phyloP scores from a whole-genome alignment of 1,284 basidiomycete genomes.

The Ganoderma lingzhi region DNA sequence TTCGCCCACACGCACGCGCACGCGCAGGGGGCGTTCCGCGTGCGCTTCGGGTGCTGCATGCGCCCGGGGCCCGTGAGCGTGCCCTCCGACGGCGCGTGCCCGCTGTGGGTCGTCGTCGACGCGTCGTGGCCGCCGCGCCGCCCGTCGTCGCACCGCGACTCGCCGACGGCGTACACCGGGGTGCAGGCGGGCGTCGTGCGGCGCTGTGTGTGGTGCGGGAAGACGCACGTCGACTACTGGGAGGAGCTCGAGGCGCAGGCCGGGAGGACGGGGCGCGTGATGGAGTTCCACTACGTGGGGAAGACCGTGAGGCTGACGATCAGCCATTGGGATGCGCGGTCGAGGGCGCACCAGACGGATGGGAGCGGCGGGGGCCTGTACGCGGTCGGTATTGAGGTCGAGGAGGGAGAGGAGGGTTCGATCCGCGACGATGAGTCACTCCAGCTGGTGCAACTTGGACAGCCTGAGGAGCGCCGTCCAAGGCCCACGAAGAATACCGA shows the following conservation, averaged over 20 bases:
- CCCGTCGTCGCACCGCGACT: neutral
- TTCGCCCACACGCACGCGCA: neutral
- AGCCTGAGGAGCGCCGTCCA: neutral
- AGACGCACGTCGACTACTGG: conserved; percentile 20
- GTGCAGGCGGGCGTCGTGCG: conserved; percentile 5
- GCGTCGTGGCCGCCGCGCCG: conserved; percentile 11
- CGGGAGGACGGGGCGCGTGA: conserved; percentile 12
- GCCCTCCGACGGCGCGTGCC: neutral
- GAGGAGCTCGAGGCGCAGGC: conserved; percentile 13
- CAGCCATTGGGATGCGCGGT: conserved; percentile 18
- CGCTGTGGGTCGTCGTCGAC: conserved; percentile 14
- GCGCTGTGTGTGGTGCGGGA: conserved; percentile 14
- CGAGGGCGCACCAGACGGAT: conserved; percentile 4
- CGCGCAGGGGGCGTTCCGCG: neutral
- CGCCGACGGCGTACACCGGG: neutral
- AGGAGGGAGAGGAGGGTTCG: neutral
- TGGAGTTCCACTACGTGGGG: conserved; percentile 11
- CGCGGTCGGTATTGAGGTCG: conserved; percentile 15
- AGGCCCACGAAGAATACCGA: neutral
- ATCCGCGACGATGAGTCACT: neutral
- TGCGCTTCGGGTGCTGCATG: conserved; percentile 18
- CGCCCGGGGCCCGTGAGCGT: conserved; percentile 4
- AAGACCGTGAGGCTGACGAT: conserved; percentile 14
- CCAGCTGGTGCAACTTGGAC: neutral
- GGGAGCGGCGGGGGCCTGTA: conserved; percentile 12